Base-by-base conservation (phyloP, 2,329 filamentous ascomycete genomes). In the Colletotrichum lentis region DNA sequence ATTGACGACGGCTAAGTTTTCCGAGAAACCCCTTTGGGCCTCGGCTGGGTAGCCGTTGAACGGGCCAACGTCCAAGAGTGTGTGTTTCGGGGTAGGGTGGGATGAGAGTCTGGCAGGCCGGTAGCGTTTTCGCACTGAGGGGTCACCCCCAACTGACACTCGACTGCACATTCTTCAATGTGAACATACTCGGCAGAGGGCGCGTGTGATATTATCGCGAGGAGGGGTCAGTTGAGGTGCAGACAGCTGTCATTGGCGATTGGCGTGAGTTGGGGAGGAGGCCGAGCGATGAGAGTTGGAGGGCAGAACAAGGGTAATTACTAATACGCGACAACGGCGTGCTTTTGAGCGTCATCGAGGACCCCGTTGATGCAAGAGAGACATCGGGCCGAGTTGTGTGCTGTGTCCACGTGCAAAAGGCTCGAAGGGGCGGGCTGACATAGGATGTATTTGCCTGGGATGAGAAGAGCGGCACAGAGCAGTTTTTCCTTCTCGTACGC, bases 221-320 rank as follows among this genome's bases (percentile, higher is more conserved):
- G 31, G 1, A 35, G 31, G 31, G 31, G 31, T 35, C 31, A 35
- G 7, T 35, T 35, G 31, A 11, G 10, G 47, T 31, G 22, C 31
- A 8, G 22, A n/a, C 12, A 3, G 47, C 47, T 31, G 31, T 35
- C 31, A 27, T 31, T 50, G 47, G 22, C 11, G 39, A 49, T 31
- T 53, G 53, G 46, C 53, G 60, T 46, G 53, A 54, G 64, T 31
- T 66, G 58, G 46, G 18, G 54, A 64, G 60, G 64, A 47, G 56
- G 22, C 53, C 60, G 53, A 67, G 53, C 31, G 47, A 35, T 54
- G 53, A 41, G 41, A 35, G 47, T 46, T 41, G 46, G 47, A 53
- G 46, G 53, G 35, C 31, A 44, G 14, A 44, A 6, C n/a, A 60
- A 35, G 44, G 20, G 50, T 27, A 16, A n/a, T n/a, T n/a, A n/a